Evolutionary conservation across 2,329 filamentous ascomycete species (phyloP), one percentile per base, ranked within the genome.

Genomic region (Penicillium freii): DNA sequence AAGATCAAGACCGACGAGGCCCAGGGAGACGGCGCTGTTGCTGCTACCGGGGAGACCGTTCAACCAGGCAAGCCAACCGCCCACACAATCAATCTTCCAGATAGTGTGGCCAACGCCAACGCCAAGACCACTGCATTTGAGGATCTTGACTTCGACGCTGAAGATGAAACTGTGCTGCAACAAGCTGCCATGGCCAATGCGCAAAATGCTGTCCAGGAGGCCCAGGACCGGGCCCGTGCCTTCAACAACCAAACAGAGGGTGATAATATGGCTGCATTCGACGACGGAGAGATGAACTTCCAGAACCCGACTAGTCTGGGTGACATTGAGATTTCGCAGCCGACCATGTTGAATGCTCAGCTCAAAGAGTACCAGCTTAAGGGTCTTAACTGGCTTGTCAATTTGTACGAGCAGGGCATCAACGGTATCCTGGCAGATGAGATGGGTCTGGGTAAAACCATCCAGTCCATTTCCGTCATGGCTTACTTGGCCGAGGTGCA

Each of bases 391-490:
- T 99, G 94, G 94, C 86, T 99, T 54, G 94, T 96, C 79, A 97
- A 99, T 73, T 78, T 99, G 64, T 99, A 99, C 80, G 94, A 99
- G 76, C 94, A 99, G 76, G 94, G 94, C 73, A 99, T 99, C 89
- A 97, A 97, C 78, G 93, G 93, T 77, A 99, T 99, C 68, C 81
- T 99, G 62, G 94, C 94, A 63, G 94, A 99, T 73, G 94, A 99
- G 78, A 99, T 99, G 94, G 94, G 94, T 86, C 90, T 99, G 25
- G 94, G 94, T 74, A 99, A 99, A 78, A 99, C 94, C 21, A 91
- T 99, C 6, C 94, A 99, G 78, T 97, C 93, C 23, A 99, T 99
- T 62, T 97, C 94, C 0, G 93, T 99, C 72, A 97, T 99, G 94
- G 92, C 92, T 1, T 97, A 99, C 71, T 87, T 99, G 33, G 94